phyloP scores from a whole-genome alignment of 2,329 filamentous ascomycete genomes.

The Pseudogymnoascus sp. region DNA sequence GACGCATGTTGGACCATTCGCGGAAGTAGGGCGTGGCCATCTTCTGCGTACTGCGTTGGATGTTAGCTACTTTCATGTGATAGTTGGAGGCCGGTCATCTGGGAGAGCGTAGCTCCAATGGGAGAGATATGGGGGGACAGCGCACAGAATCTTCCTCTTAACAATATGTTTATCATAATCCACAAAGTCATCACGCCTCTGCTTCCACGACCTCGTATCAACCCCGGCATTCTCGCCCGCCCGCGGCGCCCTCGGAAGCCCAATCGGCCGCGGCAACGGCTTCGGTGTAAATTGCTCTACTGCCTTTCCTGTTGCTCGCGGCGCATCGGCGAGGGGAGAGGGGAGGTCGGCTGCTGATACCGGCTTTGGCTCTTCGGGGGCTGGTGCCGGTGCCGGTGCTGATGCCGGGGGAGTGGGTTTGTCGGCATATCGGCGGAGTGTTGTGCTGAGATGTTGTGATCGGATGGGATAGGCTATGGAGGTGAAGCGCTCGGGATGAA shows the following conservation, averaged over 20 bases:
- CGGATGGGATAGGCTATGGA: background rate
- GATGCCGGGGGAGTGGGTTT: background rate
- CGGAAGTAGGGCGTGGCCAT: constrained; percentile 88
- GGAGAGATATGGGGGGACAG: background rate
- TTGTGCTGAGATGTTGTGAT: background rate
- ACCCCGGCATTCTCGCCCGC: constrained; percentile 77
- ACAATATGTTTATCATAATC: constrained; percentile 79
- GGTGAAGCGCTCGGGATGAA: background rate
- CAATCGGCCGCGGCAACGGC: constrained; percentile 68
- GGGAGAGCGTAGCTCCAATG: background rate
- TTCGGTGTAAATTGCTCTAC: constrained; percentile 51
- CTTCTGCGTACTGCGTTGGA: constrained; percentile 55
- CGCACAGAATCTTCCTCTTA: constrained; percentile 67
- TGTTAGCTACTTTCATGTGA: constrained; percentile 8
- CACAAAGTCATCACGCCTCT: constrained; percentile 74
- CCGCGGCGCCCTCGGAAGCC: constrained; percentile 66
- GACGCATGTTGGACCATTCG: constrained; percentile 81
- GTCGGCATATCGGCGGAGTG: background rate
- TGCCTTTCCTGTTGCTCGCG: constrained; percentile 53
- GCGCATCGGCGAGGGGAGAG: constrained; percentile 50
- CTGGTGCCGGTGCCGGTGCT: constrained; percentile 16
- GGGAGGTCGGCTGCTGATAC: constrained; percentile 28
- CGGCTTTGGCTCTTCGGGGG: constrained; percentile 7
- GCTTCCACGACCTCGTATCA: constrained; percentile 58
- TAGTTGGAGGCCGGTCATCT: background rate